Conservation (phyloP, 2,329 filamentous ascomycete genomes). For the Pseudocercospora eumusae region DNA sequence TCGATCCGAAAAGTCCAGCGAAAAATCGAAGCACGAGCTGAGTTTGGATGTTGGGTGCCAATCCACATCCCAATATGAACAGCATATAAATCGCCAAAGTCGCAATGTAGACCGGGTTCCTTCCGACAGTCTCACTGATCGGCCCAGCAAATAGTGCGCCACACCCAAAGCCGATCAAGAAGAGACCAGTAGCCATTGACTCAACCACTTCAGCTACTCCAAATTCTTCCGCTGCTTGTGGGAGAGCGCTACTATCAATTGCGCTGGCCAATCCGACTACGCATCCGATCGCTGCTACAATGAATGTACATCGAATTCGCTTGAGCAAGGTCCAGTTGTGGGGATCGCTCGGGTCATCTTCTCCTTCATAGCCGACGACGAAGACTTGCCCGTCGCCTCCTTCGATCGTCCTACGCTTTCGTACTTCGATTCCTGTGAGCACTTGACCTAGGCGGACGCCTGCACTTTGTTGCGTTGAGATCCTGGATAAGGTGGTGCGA, state of each 20-base stretch:
- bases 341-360: slow-evolving; percentile 41
- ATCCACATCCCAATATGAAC: slow-evolving; percentile 52
- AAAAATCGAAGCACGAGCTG: slow-evolving; percentile 55
- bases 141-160: slow-evolving; percentile 54
- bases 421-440: slow-evolving; percentile 43
- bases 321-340: slow-evolving; percentile 41
- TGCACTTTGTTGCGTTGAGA: slow-evolving; percentile 36
- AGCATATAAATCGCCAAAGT: slow-evolving; percentile 52
- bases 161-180: slow-evolving; percentile 47
- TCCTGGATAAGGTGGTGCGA: slow-evolving; percentile 31
- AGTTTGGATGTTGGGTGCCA: slow-evolving; percentile 51
- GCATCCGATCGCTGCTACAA: slow-evolving; percentile 49
- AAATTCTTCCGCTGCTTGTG: slow-evolving; percentile 50
- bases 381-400: slow-evolving; percentile 44
- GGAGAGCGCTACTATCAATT: slow-evolving; percentile 54
- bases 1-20: slow-evolving; percentile 52
- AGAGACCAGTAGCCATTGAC: slow-evolving; percentile 51
- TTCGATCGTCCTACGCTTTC: slow-evolving; percentile 41
- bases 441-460: slow-evolving; percentile 40
- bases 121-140: slow-evolving; percentile 48
- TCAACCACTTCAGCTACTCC: slow-evolving; percentile 54
- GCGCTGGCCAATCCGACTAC: slow-evolving; percentile 55
- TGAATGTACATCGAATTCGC: slow-evolving; percentile 40
- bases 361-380: slow-evolving; percentile 43
- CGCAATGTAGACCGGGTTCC: slow-evolving; percentile 52